Percentiles rank a stretch among this genome's conserved stretches.
Conservation (phyloP, 768 basidiomycete genomes). For the Termitomyces sp. region DNA sequence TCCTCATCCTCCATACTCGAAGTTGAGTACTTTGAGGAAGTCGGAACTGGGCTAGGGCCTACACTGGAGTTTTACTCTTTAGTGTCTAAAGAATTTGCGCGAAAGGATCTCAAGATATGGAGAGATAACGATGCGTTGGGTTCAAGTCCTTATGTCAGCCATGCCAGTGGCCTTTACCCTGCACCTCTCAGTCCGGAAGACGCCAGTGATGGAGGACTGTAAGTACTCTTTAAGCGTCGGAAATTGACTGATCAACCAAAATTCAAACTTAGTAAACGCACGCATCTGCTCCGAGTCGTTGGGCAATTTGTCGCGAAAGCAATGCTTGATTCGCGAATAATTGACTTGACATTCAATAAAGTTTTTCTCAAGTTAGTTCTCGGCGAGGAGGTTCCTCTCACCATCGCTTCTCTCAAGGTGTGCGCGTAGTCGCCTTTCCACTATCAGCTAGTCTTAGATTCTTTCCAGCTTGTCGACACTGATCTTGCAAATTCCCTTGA, state of each 20-base stretch:
- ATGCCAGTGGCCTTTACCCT: slow-evolving; percentile 85
- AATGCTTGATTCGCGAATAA: slow-evolving; percentile 94
- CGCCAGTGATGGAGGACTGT: slow-evolving; percentile 72
- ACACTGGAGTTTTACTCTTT: slow-evolving; percentile 99
- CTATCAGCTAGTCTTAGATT: slow-evolving; percentile 5
- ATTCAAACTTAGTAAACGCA: slow-evolving; percentile 55
- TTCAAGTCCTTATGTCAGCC: slow-evolving; percentile 69
- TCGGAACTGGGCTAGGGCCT: slow-evolving; percentile 95
- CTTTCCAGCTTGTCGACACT: slow-evolving; percentile 68
- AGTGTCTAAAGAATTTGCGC: slow-evolving; percentile 91
- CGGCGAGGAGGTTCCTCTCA: slow-evolving; percentile 80
- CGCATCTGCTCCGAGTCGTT: slow-evolving; percentile 82
- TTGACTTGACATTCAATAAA: slow-evolving; percentile 92
- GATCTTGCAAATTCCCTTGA: slow-evolving; percentile 81
- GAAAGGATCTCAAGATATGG: slow-evolving; percentile 87
- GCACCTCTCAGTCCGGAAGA: slow-evolving; percentile 72
- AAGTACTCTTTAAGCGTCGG: slow-evolving; percentile 18
- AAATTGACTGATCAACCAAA: neutral
- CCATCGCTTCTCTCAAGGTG: slow-evolving; percentile 79
- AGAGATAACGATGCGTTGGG: slow-evolving; percentile 69
- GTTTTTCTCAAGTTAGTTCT: slow-evolving; percentile 90
- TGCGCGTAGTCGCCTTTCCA: slow-evolving; percentile 8
- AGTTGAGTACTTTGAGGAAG: slow-evolving; percentile 98
- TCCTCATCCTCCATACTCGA: slow-evolving; percentile 91
- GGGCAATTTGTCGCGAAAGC: slow-evolving; percentile 98